Conservation (phyloP, 2,329 filamentous ascomycete genomes). For the Colletotrichum tamarilloi region DNA sequence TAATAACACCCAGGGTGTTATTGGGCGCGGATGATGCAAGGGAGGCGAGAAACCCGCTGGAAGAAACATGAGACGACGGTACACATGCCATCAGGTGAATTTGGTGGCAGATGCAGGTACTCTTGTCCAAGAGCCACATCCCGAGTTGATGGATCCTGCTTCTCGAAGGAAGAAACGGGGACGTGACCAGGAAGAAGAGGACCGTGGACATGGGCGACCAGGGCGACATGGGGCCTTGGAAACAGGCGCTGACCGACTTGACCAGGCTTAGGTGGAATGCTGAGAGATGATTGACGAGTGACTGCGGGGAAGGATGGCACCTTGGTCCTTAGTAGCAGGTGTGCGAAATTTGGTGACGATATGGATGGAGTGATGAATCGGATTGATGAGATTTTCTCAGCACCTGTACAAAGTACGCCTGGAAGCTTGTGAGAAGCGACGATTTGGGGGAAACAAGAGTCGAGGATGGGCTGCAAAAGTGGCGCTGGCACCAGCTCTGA, state of each 20-base stretch:
- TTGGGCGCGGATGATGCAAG: slow-evolving; percentile 20
- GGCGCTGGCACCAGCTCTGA: background rate
- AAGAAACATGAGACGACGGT: slow-evolving; percentile 20
- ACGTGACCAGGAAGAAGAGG: slow-evolving; percentile 7
- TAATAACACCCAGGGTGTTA: slow-evolving; percentile 6
- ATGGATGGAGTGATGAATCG: slow-evolving; percentile 13
- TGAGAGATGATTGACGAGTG: slow-evolving; percentile 17
- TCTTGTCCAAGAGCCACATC: background rate
- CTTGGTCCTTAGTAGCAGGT: background rate
- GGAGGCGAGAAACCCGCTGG: slow-evolving; percentile 16
- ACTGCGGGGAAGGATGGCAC: slow-evolving; percentile 28
- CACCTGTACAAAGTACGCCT: background rate
- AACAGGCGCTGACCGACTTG: slow-evolving; percentile 8
- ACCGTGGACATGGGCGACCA: slow-evolving; percentile 2
- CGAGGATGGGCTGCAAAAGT: background rate
- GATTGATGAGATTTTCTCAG: slow-evolving; percentile 13
- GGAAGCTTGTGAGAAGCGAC: background rate
- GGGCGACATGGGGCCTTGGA: background rate
- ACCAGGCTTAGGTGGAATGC: background rate
- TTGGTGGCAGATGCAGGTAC: background rate
- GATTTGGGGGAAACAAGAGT: background rate
- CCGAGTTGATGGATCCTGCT: slow-evolving; percentile 22
- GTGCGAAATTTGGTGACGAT: slow-evolving; percentile 12
- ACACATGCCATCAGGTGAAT: background rate
- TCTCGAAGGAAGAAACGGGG: slow-evolving; percentile 35